Base-by-base conservation (phyloP, 257 asterid species). In the Penstemon newberryi region DNA sequence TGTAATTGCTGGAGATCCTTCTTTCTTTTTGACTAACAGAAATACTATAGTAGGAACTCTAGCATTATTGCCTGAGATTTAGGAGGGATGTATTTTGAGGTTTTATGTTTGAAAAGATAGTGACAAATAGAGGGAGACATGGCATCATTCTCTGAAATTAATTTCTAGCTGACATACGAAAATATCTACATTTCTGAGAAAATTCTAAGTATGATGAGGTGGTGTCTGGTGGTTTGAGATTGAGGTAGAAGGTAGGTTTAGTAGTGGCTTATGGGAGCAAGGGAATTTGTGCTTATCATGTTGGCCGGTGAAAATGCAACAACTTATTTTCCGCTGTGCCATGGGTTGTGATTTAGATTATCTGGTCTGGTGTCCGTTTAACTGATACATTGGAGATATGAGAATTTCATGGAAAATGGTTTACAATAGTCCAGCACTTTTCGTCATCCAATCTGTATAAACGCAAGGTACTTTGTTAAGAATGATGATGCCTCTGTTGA, bases 401-500 rank as follows among this genome's bases (percentile, higher is more conserved):
- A 18, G 13, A 37, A 58, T 58, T 59, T 64, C 8, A 53, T 58
- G 75, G 65, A 55, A 58, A 47, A 46, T 56, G 49, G 13, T 40
- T 25, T 57, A 54, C 5, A 8, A 6, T 13, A 18, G 61, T 68
- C 56, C 38, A 51, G 13, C 5, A 12, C 4, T 4, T 56, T 39
- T 45, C 38, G n/a, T 39, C 61, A 41, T 9, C 41, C 55, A 36
- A 56, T 52, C 25, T n/a, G 65, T 59, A 45, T 47, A 33, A 19
- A 8, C 45, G 56, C 9, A 49, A 36, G 38, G 40, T 51, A n/a
- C 46, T 57, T n/a, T 57, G 37, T 4, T 7, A 46, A 46, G 3
- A 46, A 12, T 7, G 8, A 7, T 33, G 47, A 70, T 6, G 36
- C 9, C 46, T 13, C 5, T 8, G 59, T 8, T 56, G 72, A 39